Evolutionary conservation across 345 rosid species (phyloP).

Genomic region (Raphanus sativus): DNA sequence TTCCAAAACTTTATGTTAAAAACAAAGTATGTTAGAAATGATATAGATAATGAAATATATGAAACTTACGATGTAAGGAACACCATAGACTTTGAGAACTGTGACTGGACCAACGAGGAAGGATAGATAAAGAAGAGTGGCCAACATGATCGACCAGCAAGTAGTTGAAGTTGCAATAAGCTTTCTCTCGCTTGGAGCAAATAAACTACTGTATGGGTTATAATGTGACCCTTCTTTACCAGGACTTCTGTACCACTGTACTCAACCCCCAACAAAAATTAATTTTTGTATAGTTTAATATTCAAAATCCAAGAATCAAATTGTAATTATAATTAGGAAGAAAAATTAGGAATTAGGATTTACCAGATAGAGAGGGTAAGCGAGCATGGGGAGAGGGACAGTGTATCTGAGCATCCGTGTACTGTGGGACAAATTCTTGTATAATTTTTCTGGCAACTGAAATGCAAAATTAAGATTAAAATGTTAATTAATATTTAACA

Average conservation of each 20-base stretch:
- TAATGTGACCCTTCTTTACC: conserved; percentile 95
- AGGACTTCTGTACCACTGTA: conserved; percentile 85
- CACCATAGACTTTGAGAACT: conserved; percentile 63
- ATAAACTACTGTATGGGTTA: conserved; percentile 72
- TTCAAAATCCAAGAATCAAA: neutral
- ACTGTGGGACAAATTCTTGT: conserved; percentile 42
- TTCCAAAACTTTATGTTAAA: neutral
- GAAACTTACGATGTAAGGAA: conserved; percentile 62
- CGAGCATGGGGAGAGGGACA: conserved; percentile 63
- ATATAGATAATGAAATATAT: neutral
- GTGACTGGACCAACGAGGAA: conserved; percentile 46
- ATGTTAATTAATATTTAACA: neutral
- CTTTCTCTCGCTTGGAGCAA: conserved; percentile 63
- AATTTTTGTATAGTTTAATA: neutral
- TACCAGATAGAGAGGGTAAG: conserved; percentile 75
- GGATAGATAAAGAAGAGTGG: conserved; percentile 44
- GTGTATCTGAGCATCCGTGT: conserved; percentile 58
- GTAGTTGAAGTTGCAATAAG: conserved; percentile 67
- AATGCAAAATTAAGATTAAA: neutral
- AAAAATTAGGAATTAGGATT: neutral
- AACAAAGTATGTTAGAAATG: neutral
- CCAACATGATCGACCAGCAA: conserved; percentile 64
- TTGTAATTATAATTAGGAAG: neutral
- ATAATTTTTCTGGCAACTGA: conserved; percentile 64
- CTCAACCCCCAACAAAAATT: neutral